A percentile compares a stretch with the other conserved stretches of the same genome.
Conservation (phyloP, 2,329 filamentous ascomycete genomes). For the Fusarium nelsonii region DNA sequence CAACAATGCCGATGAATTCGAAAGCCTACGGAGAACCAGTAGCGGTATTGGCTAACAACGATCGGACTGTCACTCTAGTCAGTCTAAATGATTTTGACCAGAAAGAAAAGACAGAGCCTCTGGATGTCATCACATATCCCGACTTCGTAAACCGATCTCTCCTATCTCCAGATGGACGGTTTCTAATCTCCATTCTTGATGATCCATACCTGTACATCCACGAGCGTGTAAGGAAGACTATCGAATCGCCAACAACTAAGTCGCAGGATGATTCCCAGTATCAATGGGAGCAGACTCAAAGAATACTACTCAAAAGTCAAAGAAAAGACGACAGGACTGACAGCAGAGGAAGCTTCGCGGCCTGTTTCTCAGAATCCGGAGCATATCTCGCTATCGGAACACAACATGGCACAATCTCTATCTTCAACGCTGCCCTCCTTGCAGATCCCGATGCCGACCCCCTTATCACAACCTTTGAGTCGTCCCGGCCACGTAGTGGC, state of each 20-base stretch:
- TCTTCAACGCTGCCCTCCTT: conserved; percentile 72
- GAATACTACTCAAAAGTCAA: conserved; percentile 70
- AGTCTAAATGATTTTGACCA: conserved; percentile 72
- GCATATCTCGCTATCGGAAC: conserved; percentile 80
- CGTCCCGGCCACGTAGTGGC: conserved; percentile 77
- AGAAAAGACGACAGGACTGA: conserved; percentile 65
- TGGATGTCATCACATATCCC: conserved; percentile 79
- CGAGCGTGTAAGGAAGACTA: conserved; percentile 61
- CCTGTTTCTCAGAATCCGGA: conserved; percentile 80
- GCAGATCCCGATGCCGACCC: conserved; percentile 64
- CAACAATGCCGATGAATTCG: conserved; percentile 42
- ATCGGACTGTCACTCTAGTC: conserved; percentile 88
- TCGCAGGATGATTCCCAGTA: conserved; percentile 51
- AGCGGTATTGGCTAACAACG: conserved; percentile 89
- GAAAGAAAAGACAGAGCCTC: conserved; percentile 62
- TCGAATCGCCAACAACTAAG: conserved; percentile 42
- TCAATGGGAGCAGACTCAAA: conserved; percentile 65
- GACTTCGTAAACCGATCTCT: conserved; percentile 93
- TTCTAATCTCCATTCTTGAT: conserved; percentile 88
- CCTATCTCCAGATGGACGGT: conserved; percentile 88
- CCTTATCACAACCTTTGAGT: conserved; percentile 80
- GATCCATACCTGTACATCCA: conserved; percentile 90
- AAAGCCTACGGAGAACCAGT: conserved; percentile 66
- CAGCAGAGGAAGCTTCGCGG: conserved; percentile 79
- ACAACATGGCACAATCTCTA: conserved; percentile 82